Base-by-base conservation (phyloP, 331 rosid species). In the Acacia concinna region DNA sequence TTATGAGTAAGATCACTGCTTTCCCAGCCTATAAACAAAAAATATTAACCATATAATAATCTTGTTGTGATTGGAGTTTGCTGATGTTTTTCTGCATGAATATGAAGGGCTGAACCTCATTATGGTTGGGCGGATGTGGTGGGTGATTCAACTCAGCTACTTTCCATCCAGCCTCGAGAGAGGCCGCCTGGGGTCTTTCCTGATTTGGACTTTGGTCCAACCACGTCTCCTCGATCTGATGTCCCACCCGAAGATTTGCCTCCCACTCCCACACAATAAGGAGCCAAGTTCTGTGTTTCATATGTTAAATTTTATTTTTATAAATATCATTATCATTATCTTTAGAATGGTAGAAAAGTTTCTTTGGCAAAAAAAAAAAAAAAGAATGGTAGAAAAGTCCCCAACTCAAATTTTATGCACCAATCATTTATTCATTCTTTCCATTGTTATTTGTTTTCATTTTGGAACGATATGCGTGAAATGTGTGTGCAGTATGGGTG, bases 71-170 rank as follows among this genome's bases (percentile, higher is more conserved):
- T 44, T 71, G 78, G 44, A 71, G 59, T 23, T 12, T 68, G 56
- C 2, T 46, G 49, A 34, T 32, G 18, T 31, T 31, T 15, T 0
- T 64, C 14, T 4, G 69, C n/a, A n/a, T n/a, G n/a, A n/a, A n/a
- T n/a, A n/a, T 87, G 72, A 69, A 93, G 99, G 94, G 98, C 97
- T 6, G 97, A 89, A 74, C 99, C 99, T 80, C 98, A 96, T 81
- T 91, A 93, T 68, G 98, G 99, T 79, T 96, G 98, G 99, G 97
- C 96, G 4, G 99, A 96, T 78, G 97, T 93, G 1, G 98, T 96
- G 68, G 99, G 99, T 7, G 93, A 96, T 81, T 93, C 99, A 25
- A 90, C 84, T 82, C 99, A 89, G 76, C 84, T 96, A 74, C 92
- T 96, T 71, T 96, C 98, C 12, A 96, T 93, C 17, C 49, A 90